Percentiles rank a stretch among this genome's conserved stretches.
Conservation (phyloP, 805 yeast genomes). For the Wickerhamiella spandovensis region DNA sequence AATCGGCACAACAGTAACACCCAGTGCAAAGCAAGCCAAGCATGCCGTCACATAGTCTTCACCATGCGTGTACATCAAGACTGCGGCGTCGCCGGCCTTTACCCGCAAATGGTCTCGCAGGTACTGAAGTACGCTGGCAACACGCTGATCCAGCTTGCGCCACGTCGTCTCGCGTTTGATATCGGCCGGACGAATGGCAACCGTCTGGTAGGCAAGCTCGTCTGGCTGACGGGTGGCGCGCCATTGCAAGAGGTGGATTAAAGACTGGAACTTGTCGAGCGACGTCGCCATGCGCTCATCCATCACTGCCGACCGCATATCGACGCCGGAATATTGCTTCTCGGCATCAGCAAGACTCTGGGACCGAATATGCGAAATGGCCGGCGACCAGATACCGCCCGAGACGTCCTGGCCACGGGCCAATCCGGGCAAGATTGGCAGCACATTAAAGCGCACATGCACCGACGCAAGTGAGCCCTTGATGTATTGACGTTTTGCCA, state of each 20-base stretch:
- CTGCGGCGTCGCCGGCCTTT: conserved; percentile 56
- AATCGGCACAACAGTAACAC: conserved; percentile 66
- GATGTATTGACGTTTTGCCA: conserved; percentile 60
- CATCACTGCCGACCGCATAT: conserved; percentile 55
- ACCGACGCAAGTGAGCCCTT: conserved; percentile 70
- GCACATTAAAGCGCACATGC: conserved; percentile 67
- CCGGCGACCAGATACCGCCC: conserved; percentile 79
- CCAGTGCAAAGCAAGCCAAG: conserved; percentile 75
- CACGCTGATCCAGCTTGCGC: conserved; percentile 66
- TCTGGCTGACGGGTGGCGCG: conserved; percentile 65
- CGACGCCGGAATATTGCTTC: conserved; percentile 70
- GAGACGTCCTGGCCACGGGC: conserved; percentile 62
- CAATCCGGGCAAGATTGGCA: conserved; percentile 43
- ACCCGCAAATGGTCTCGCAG: conserved; percentile 53
- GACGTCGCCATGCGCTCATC: conserved; percentile 72
- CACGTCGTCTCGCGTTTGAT: conserved; percentile 45
- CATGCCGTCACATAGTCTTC: conserved; percentile 78
- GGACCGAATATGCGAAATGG: conserved; percentile 52
- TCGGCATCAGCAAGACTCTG: conserved; percentile 50
- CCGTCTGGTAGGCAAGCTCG: conserved; percentile 51
- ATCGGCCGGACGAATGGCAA: conserved; percentile 32
- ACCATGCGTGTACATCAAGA: conserved; percentile 72
- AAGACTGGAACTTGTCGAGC: conserved; percentile 54
- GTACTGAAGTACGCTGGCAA: conserved; percentile 62
- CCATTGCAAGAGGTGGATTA: conserved; percentile 65